Percentiles rank a stretch among this genome's conserved stretches.
These are phyloP conservation scores for Ramaria sp. DNA, from an alignment of 768 basidiomycete genomes.

Conservation along the genomic window DNA sequence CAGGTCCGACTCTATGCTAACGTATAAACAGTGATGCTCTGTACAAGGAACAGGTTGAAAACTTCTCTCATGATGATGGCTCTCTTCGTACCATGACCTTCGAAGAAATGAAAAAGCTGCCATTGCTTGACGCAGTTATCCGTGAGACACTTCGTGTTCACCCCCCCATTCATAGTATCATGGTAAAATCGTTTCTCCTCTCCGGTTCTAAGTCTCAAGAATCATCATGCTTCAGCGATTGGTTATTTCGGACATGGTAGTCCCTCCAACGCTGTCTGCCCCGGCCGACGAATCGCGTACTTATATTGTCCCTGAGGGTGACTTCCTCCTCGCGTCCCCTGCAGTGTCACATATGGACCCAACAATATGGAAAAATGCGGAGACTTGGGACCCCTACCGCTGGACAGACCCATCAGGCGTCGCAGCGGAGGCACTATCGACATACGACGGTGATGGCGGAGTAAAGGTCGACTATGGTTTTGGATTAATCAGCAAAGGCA, in stretches of 20 bases:
- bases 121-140: slow-evolving; percentile 79
- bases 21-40: slow-evolving; percentile 49
- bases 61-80: slow-evolving; percentile 68
- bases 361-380: slow-evolving; percentile 61
- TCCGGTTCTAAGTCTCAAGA: not conserved
- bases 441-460: slow-evolving; percentile 62
- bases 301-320: slow-evolving; percentile 83
- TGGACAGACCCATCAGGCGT: slow-evolving; percentile 83
- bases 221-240: slow-evolving; percentile 41
- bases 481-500: slow-evolving; percentile 91
- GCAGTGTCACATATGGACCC: slow-evolving; percentile 85
- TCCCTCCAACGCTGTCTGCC: slow-evolving; percentile 72
- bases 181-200: slow-evolving; percentile 21
- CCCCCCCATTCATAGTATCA: slow-evolving; percentile 91
- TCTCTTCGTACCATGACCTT: slow-evolving; percentile 69
- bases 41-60: slow-evolving; percentile 80
- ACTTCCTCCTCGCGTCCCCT: slow-evolving; percentile 84
- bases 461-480: slow-evolving; percentile 97
- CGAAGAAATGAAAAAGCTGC: slow-evolving; percentile 76
- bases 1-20: not conserved
- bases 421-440: slow-evolving; percentile 65
- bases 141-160: slow-evolving; percentile 90
- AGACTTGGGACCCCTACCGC: slow-evolving; percentile 65
- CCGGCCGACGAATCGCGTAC: slow-evolving; percentile 50
- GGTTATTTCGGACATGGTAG: slow-evolving; percentile 73